Percentiles rank a stretch among this genome's conserved stretches.
phyloP scores from a whole-genome alignment of 169 alveolate genomes.

The Plasmodium inui region DNA sequence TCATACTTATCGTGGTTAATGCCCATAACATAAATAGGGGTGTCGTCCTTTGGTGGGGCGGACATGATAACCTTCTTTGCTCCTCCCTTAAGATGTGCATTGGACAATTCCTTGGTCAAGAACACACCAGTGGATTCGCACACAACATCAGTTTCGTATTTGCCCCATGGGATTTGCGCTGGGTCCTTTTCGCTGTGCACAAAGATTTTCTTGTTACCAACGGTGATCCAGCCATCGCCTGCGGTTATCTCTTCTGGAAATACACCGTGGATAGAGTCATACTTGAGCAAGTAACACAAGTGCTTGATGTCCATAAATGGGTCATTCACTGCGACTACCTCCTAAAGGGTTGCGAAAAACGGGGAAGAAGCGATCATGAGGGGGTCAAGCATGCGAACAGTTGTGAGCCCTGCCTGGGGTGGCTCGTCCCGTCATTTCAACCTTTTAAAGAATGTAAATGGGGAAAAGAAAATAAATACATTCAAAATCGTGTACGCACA shows the following conservation, averaged over 20 bases:
- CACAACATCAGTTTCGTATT: constrained; percentile 94
- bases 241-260: constrained; percentile 88
- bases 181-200: constrained; percentile 96
- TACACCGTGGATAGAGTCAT: constrained; percentile 97
- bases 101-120: constrained; percentile 95
- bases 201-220: constrained; percentile 88
- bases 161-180: constrained; percentile 97
- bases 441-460: not conserved
- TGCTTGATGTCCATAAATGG: constrained; percentile 97
- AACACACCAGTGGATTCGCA: constrained; percentile 99
- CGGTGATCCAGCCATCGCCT: constrained; percentile 86
- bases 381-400: not conserved
- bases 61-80: constrained; percentile 98
- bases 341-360: constrained; percentile 23
- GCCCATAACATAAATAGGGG: constrained; percentile 99
- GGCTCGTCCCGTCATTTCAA: not conserved
- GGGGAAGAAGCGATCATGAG: not conserved
- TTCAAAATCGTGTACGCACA: not conserved
- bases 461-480: not conserved
- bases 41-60: constrained; percentile 98
- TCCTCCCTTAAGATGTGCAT: constrained; percentile 96
- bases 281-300: constrained; percentile 95
- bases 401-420: not conserved
- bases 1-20: constrained; percentile 96
- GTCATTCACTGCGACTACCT: constrained; percentile 97